Evolutionary conservation across 2,329 filamentous ascomycete genomes (phyloP), one percentile per base, ranked within the genome.

Genomic region (Phialophora expanda): DNA sequence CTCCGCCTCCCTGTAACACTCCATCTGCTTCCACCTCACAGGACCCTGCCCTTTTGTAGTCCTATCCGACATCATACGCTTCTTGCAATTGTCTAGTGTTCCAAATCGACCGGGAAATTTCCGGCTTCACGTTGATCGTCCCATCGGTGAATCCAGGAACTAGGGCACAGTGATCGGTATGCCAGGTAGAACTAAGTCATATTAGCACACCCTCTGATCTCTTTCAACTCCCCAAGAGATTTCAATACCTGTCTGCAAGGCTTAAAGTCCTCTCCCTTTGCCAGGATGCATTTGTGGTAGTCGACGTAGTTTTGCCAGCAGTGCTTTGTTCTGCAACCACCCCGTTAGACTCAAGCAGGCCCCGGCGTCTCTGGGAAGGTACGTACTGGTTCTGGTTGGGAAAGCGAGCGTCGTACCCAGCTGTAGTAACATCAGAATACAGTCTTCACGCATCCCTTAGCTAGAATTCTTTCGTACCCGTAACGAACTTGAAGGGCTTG

Each of bases 291-390:
- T 88, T 99, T 99, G 89, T 99, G 92, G 87, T 99, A 98, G 83
- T 99, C 95, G 85, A 99, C 95, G 84, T 99, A 99, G 88, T 99
- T 99, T 83, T 99, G 96, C 95, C 95, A 99, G 92, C 95, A 99
- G 89, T 99, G 93, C 90, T 97, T 97, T 84, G 93, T 89, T 81
- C 82, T 84, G 61, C 55, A n/a, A 28, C 63, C 34, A 14, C 24
- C 48, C n/a, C 8, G 24, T 61, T 54, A 61, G 55, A 56, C 67
- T 66, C 72, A 60, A 38, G 14, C 17, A 51, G 60, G 32, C 14
- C 41, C 32, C 56, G 59, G 59, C 26, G 30, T 28, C n/a, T 6
- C 63, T 62, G 51, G 34, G 59, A 44, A 50, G 34, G 58, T 57
- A 73, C 80, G 68, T 79, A 83, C 81, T 83, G 81, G 75, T 99